phyloP scores from a whole-genome alignment of 768 basidiomycete genomes.

The Mycena floridula region DNA sequence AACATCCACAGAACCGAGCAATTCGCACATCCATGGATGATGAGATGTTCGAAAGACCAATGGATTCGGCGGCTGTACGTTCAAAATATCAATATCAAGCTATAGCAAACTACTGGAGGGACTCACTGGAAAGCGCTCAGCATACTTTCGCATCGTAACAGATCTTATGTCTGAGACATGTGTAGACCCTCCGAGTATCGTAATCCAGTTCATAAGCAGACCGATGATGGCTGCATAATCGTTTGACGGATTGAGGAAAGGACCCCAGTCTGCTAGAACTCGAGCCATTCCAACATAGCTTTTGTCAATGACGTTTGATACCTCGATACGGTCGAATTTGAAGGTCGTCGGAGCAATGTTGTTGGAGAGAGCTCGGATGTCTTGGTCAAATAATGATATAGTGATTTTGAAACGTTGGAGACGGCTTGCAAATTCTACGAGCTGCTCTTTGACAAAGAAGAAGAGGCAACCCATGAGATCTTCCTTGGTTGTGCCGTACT shows the following conservation, averaged over 20 bases:
- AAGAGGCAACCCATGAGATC: constrained; percentile 48
- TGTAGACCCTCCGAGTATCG: constrained; percentile 14
- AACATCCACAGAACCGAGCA: constrained; percentile 4
- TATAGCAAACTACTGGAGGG: neutral
- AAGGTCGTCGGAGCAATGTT: constrained; percentile 8
- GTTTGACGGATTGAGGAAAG: constrained; percentile 22
- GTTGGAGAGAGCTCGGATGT: constrained; percentile 25
- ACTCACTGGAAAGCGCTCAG: neutral
- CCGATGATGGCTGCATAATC: constrained; percentile 28
- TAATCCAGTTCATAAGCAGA: constrained; percentile 44
- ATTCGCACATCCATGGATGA: neutral
- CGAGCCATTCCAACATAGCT: constrained; percentile 32
- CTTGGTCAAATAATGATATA: constrained; percentile 24
- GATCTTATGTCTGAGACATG: neutral
- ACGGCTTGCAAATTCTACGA: constrained; percentile 28
- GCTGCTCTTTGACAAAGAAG: constrained; percentile 35
- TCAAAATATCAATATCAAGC: too few relatives aligned
- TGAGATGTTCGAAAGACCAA: neutral
- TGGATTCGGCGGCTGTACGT: neutral
- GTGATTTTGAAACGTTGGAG: constrained; percentile 25
- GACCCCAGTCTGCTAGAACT: constrained; percentile 30
- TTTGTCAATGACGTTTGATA: constrained; percentile 40
- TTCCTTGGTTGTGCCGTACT: constrained; percentile 29
- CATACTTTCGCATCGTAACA: constrained; percentile 1
- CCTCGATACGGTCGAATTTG: constrained; percentile 40